These are phyloP conservation scores for Priceomyces carsonii DNA, from an alignment of 805 yeast genomes.

Conservation along the genomic window DNA sequence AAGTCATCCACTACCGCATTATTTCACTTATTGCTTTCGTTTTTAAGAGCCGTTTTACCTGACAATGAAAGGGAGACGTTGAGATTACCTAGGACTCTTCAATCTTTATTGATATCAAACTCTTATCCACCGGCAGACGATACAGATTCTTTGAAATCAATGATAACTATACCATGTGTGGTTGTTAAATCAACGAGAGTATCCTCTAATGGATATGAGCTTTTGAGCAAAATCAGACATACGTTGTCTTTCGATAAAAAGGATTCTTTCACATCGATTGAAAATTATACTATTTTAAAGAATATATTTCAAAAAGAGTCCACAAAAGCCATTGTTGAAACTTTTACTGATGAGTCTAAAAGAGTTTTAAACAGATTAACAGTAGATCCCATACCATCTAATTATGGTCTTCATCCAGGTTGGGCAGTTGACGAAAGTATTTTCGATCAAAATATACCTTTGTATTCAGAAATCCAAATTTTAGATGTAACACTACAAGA, in stretches of 20 bases:
- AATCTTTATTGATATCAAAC: constrained; percentile 60
- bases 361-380: constrained; percentile 49
- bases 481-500: constrained; percentile 76
- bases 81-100: constrained; percentile 66
- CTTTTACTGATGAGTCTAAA: constrained; percentile 73
- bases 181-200: constrained; percentile 54
- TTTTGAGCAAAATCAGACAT: constrained; percentile 49
- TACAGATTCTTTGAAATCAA: constrained; percentile 33
- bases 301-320: constrained; percentile 63
- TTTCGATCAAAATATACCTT: constrained; percentile 32
- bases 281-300: constrained; percentile 74
- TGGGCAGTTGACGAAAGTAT: constrained; percentile 21
- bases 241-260: constrained; percentile 70
- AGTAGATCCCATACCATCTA: constrained; percentile 34
- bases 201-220: constrained; percentile 53
- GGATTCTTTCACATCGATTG: constrained; percentile 68
- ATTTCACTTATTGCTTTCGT: constrained; percentile 76
- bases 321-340: constrained; percentile 54
- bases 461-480: constrained; percentile 41
- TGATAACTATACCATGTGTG: constrained; percentile 61
- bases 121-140: constrained; percentile 71
- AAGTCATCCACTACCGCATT: constrained; percentile 81
- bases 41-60: constrained; percentile 75
- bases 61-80: constrained; percentile 58
- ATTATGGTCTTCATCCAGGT: constrained; percentile 43